These are phyloP conservation scores for Stromatinia cepivora DNA, from an alignment of 2,329 filamentous ascomycete species.

Conservation along the genomic window DNA sequence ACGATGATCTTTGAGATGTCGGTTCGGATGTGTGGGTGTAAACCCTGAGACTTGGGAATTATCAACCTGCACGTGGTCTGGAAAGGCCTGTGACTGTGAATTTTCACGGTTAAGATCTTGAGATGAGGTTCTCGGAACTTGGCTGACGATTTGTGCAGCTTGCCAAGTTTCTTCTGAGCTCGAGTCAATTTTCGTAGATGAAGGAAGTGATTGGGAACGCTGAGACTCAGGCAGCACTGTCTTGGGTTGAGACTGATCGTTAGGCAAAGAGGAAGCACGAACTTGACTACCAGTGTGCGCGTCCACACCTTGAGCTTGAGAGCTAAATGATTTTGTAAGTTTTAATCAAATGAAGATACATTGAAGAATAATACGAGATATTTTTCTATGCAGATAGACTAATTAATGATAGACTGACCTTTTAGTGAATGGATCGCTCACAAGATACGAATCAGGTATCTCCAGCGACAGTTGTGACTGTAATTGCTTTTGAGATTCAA, in stretches of 20 bases:
- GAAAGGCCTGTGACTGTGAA: conserved; percentile 1
- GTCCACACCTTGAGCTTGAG: neutral
- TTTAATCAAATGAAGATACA: neutral
- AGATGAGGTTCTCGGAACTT: conserved; percentile 4
- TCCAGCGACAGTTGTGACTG: conserved; percentile 7
- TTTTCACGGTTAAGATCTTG: neutral
- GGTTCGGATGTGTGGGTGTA: neutral
- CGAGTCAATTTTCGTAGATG: conserved; percentile 13
- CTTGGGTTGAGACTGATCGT: neutral
- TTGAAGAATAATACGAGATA: neutral
- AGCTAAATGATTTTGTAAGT: conserved; percentile 15
- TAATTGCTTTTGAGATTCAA: neutral
- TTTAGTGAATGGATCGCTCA: conserved; percentile 4
- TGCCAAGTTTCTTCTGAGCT: conserved; percentile 27
- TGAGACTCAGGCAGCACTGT: conserved; percentile 11
- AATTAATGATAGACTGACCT: conserved; percentile 11
- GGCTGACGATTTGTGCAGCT: conserved; percentile 25
- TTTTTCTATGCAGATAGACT: neutral
- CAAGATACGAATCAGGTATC: conserved; percentile 19
- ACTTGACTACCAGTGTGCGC: neutral
- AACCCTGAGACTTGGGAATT: conserved; percentile 3
- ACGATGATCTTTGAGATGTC: too few relatives aligned
- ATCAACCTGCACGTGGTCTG: conserved; percentile 13
- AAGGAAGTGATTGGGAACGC: conserved; percentile 17
- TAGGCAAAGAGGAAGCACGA: conserved; percentile 16